Base-by-base conservation (phyloP, 495 filamentous ascomycete genomes). In the Peziza echinospora region DNA sequence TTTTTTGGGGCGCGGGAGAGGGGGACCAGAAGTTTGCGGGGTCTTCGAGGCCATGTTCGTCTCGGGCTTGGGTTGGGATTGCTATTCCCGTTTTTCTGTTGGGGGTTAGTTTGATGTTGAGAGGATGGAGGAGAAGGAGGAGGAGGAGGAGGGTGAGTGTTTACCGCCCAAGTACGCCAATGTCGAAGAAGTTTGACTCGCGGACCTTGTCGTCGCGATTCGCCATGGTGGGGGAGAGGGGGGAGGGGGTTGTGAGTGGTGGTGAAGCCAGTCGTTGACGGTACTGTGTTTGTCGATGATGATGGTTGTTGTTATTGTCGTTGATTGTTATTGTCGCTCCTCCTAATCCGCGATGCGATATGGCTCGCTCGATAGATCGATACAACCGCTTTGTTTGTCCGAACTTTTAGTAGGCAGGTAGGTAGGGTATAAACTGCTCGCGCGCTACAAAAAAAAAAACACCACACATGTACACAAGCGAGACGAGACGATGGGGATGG, bases 11-110 rank as follows among this genome's bases (percentile, higher is more conserved):
- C 26, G 26, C 26, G 13, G 30, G 30, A 11, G 30, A 37, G 9
- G 87, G 93, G 3, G 85, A 93, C 62, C 93, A 96, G 52, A 93
- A 73, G 43, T 70, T 71, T 21, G 83, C 79, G 45, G 93, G 69
- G 26, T 76, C 75, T 60, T 96, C 84, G 63, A 97, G 72, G 61
- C 91, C 89, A 69, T 92, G 66, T 58, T 85, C 89, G 64, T 96
- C 84, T 63, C 84, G 78, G 45, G 79, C 64, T 34, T 82, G 82
- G 46, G 69, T 72, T 57, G 73, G 71, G 23, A 97, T 61, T 1
- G 75, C 80, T 24, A 91, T 68, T 21, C 89, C 89, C 7, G 89
- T 97, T 71, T 87, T 73, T 21, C 57, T 60, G 44, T 6, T 23
- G 11, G 28, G 21, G 8, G 6, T 45, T 43, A 37, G 23, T 24